Percentiles rank a stretch among this genome's conserved stretches.
phyloP scores from a whole-genome alignment of 345 rosid genomes.

The Salix brachista region DNA sequence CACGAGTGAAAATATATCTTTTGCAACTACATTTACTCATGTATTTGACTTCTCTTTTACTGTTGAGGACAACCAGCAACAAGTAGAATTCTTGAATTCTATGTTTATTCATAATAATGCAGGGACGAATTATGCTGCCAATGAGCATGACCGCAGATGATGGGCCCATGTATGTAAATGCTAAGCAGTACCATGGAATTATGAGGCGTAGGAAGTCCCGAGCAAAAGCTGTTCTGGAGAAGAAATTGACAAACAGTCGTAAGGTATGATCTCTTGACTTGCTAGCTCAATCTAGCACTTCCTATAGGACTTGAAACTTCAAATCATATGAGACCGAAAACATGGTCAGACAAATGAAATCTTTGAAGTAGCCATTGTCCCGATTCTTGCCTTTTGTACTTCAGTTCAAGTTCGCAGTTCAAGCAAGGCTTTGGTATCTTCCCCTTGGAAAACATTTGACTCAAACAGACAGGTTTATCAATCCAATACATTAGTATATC shows the following conservation, averaged over 20 bases:
- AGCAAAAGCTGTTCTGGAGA: conserved; percentile 73
- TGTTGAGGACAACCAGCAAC: background rate
- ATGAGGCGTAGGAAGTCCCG: conserved; percentile 83
- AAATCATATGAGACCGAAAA: background rate
- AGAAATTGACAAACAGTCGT: conserved; percentile 43
- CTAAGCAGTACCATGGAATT: conserved; percentile 96
- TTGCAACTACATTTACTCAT: background rate
- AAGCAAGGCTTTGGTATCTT: background rate
- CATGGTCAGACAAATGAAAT: background rate
- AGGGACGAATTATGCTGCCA: conserved; percentile 88
- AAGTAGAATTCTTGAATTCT: background rate
- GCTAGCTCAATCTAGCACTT: background rate
- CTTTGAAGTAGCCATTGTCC: background rate
- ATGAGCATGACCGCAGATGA: conserved; percentile 63
- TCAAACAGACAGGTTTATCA: background rate
- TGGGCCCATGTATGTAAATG: conserved; percentile 83
- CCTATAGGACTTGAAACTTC: background rate
- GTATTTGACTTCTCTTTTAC: background rate
- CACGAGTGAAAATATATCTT: background rate
- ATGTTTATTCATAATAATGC: conserved; percentile 5
- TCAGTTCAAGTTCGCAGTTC: background rate
- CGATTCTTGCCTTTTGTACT: background rate
- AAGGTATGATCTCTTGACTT: conserved; percentile 47
- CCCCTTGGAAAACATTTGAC: background rate
- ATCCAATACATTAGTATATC: background rate